These are phyloP conservation scores for Fusarium sp. DNA, from an alignment of 2,329 filamentous ascomycete species.

Conservation along the genomic window DNA sequence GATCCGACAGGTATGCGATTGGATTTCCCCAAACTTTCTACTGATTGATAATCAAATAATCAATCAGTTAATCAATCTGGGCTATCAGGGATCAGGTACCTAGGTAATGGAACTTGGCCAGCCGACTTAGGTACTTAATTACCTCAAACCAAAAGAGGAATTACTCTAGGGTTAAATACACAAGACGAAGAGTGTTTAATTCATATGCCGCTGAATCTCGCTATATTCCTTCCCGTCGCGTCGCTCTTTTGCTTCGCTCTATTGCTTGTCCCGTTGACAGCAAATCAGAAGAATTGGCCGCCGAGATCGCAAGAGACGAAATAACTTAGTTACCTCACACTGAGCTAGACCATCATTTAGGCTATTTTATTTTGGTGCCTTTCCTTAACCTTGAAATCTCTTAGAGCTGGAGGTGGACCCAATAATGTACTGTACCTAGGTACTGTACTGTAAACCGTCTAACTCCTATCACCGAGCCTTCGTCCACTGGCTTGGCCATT, in stretches of 20 bases:
- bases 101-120: not conserved
- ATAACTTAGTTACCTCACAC: not conserved
- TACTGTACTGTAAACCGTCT: slow-evolving; percentile 4
- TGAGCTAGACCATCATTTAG: not conserved
- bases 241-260: slow-evolving; percentile 26
- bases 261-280: not conserved
- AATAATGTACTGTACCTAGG: not conserved
- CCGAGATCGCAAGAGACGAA: not conserved
- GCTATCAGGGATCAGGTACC: not conserved
- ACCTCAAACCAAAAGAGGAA: not conserved
- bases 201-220: slow-evolving; percentile 31
- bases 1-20: slow-evolving; percentile 2
- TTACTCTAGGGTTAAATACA: not conserved
- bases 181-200: not conserved
- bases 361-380: not conserved
- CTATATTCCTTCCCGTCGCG: slow-evolving; percentile 18
- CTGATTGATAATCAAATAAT: slow-evolving; percentile 37
- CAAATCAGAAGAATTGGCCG: not conserved
- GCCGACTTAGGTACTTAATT: not conserved
- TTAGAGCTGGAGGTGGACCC: not conserved
- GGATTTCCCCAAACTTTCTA: slow-evolving; percentile 1
- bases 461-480: slow-evolving; percentile 35
- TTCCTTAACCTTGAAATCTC: not conserved
- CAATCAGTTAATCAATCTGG: slow-evolving; percentile 11
- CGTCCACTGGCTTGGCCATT: slow-evolving; percentile 9